Base-by-base conservation (phyloP, 106 monocot species). In the Dioscorea zingiberensis region DNA sequence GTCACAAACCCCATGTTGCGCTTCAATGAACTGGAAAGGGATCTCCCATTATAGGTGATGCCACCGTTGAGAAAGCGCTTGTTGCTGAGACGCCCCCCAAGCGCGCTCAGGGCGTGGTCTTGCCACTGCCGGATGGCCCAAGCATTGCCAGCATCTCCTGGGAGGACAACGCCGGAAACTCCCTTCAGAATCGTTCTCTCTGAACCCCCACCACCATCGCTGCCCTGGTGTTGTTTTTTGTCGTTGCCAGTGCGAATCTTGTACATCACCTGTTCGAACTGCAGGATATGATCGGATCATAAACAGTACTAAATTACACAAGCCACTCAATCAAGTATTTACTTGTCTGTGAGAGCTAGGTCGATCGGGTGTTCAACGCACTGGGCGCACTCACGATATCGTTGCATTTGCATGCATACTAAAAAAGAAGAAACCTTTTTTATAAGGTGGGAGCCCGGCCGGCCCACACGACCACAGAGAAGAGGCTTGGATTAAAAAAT, bases 81-180 rank as follows among this genome's bases (percentile, higher is more conserved):
- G 44, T 27, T 27, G 26, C 16, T 9, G n/a, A 75, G 74, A 32
- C 83, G 71, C 14, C 83, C 78, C 12, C 77, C 82, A 25, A 83
- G 74, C n/a, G 70, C 82, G 0, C 74, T 78, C 60, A 83, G 78
- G 32, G 73, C 11, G 82, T 83, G 25, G 82, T 83, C 67, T 83
- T 83, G 24, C 82, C 82, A 55, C 78, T 74, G 48, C 82, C 82
- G 7, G 82, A 83, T 15, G 82, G 82, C 5, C 82, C 82, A 25
- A 83, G 59, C 77, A 83, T 78, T 16, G 82, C 82, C 14, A 83
- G 74, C 78, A 83, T 74, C 77, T 83, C 82, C 83, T 1, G 83
- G 83, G 46, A 65, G 44, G 13, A 83, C 83, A 12, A 58, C 26
- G 2, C 83, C 83, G n/a, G 75, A 59, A 27, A 83, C 27, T 0